phyloP scores from a whole-genome alignment of 345 rosid species.

The Acer negundo region DNA sequence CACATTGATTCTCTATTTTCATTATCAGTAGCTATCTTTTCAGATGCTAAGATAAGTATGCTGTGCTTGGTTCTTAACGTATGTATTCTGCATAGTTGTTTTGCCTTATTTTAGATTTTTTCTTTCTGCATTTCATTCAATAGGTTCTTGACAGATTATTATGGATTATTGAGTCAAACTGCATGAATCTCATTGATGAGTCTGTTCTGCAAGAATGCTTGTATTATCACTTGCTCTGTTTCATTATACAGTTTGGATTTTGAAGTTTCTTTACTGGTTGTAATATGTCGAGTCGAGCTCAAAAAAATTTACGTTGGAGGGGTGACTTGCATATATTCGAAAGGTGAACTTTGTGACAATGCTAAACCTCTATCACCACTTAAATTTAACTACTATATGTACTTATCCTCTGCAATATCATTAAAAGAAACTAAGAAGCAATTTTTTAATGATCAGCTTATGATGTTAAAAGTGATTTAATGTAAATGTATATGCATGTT shows the following conservation, averaged over 20 bases:
- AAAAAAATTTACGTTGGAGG: background rate
- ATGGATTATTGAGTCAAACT: slow-evolving; percentile 1
- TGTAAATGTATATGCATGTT: background rate
- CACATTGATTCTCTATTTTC: background rate
- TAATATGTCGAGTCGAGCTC: background rate
- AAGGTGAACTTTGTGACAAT: background rate
- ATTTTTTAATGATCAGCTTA: background rate
- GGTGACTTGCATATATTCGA: background rate
- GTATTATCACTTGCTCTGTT: background rate
- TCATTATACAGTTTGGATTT: background rate
- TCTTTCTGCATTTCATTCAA: background rate
- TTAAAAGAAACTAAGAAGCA: background rate
- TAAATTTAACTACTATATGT: background rate
- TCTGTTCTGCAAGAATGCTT: background rate
- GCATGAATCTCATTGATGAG: background rate
- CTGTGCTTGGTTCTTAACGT: background rate
- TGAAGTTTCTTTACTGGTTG: background rate
- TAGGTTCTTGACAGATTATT: background rate
- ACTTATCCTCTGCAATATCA: background rate
- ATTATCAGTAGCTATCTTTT: background rate
- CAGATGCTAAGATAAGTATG: background rate
- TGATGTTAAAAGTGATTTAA: background rate
- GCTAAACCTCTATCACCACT: background rate
- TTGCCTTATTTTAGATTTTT: background rate
- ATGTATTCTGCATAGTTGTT: background rate